These are phyloP conservation scores for Lenwebbia sp. DNA, from an alignment of 345 rosid species.

Conservation along the genomic window DNA sequence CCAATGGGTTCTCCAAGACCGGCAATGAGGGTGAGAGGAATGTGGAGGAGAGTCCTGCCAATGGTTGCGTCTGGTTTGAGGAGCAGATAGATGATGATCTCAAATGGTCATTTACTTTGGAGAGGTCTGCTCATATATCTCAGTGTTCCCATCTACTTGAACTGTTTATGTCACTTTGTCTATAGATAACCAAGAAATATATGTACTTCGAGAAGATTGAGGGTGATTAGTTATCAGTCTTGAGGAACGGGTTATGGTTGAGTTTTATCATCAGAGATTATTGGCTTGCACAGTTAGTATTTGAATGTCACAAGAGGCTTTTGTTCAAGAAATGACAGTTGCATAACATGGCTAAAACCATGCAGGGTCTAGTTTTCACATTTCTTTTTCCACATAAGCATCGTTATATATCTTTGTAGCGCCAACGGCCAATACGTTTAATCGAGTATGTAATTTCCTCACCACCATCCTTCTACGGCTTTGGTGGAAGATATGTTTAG, in stretches of 20 bases:
- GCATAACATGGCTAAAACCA: background rate
- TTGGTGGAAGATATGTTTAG: too few relatives aligned
- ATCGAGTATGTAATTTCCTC: background rate
- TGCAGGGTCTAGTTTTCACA: background rate
- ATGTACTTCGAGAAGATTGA: background rate
- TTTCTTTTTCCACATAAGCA: background rate
- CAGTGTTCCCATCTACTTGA: background rate
- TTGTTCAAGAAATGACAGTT: background rate
- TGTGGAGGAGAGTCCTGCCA: background rate
- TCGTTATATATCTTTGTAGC: background rate
- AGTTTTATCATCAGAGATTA: background rate
- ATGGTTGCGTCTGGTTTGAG: slow-evolving; percentile 50
- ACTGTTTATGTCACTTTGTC: background rate
- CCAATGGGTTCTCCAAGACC: slow-evolving; percentile 36
- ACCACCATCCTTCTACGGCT: background rate
- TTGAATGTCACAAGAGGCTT: background rate
- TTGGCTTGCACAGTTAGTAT: background rate
- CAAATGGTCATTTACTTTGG: slow-evolving; percentile 88
- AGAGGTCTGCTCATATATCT: slow-evolving; percentile 34
- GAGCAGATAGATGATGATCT: slow-evolving; percentile 79
- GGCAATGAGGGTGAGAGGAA: slow-evolving; percentile 17
- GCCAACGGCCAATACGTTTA: background rate
- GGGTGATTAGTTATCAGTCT: background rate
- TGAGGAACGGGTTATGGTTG: background rate
- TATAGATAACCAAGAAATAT: background rate